A percentile compares a stretch with the other conserved stretches of the same genome.
Evolutionary conservation across 768 basidiomycete species (phyloP).

Genomic region (Russula sp.): DNA sequence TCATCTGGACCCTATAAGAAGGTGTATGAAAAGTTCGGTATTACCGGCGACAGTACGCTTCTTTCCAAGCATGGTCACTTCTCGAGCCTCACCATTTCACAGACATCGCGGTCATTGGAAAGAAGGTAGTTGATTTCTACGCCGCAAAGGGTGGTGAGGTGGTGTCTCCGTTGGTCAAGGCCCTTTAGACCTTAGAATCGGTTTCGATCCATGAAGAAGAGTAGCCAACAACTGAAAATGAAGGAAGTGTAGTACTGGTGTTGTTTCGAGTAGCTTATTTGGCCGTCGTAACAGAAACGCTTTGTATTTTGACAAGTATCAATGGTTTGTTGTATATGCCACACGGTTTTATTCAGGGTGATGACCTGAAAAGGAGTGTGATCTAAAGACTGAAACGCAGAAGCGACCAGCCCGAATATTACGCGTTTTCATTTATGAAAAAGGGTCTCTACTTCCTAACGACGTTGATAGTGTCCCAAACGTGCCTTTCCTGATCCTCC

Average conservation of each 20-base stretch:
- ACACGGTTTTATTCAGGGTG: neutral
- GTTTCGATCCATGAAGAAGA: neutral
- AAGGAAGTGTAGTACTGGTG: neutral
- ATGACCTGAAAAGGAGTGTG: neutral
- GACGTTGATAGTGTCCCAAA: conserved; percentile 79
- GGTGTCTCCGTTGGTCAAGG: conserved; percentile 73
- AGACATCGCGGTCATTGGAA: conserved; percentile 78
- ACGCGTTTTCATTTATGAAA: neutral
- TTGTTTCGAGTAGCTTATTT: conserved; percentile 5
- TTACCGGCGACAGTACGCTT: conserved; percentile 68
- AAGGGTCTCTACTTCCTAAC: conserved; percentile 46
- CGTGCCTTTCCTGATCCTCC: conserved; percentile 72
- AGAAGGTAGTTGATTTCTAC: conserved; percentile 88
- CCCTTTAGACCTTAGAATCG: conserved; percentile 43
- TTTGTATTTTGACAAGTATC: conserved; percentile 6
- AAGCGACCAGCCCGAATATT: conserved; percentile 1
- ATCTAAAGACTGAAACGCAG: neutral
- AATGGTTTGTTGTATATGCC: neutral
- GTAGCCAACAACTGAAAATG: neutral
- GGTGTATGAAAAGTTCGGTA: conserved; percentile 88
- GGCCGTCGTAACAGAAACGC: neutral
- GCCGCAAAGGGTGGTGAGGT: conserved; percentile 69
- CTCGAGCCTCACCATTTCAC: conserved; percentile 3
- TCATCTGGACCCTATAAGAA: conserved; percentile 87
- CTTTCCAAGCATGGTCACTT: conserved; percentile 5